Conservation (phyloP, 257 asterid genomes). For the Gardenia jasminoides region DNA sequence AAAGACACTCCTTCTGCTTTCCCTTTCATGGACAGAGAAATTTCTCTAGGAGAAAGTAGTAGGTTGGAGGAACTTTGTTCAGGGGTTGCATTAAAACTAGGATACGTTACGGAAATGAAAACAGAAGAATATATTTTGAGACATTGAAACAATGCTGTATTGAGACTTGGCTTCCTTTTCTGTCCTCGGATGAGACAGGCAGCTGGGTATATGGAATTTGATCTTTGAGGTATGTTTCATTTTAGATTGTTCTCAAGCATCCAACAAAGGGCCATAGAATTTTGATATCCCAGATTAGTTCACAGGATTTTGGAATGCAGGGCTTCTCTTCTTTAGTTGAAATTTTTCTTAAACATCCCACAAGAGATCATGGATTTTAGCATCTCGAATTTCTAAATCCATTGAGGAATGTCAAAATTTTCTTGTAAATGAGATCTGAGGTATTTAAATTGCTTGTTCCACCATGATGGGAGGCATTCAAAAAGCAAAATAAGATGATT, state of each 20-base stretch:
- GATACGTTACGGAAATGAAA: not conserved
- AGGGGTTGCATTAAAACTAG: not conserved
- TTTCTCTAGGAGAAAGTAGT: not conserved
- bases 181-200: not conserved
- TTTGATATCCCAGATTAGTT: not conserved
- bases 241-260: not conserved
- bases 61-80: not conserved
- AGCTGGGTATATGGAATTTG: not conserved
- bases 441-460: not conserved
- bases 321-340: not conserved
- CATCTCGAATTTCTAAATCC: not conserved
- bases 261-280: not conserved
- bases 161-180: not conserved
- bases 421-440: not conserved
- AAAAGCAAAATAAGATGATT: not conserved
- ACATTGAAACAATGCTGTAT: conserved; percentile 1
- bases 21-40: conserved; percentile 1
- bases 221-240: conserved; percentile 3
- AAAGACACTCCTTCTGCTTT: not conserved
- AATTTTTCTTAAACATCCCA: not conserved
- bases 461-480: not conserved
- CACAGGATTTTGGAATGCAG: not conserved
- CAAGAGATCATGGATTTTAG: not conserved
- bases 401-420: not conserved
- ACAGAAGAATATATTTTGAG: not conserved